Conservation (phyloP, 2,329 filamentous ascomycete species). For the Epichloe aotearoae region DNA sequence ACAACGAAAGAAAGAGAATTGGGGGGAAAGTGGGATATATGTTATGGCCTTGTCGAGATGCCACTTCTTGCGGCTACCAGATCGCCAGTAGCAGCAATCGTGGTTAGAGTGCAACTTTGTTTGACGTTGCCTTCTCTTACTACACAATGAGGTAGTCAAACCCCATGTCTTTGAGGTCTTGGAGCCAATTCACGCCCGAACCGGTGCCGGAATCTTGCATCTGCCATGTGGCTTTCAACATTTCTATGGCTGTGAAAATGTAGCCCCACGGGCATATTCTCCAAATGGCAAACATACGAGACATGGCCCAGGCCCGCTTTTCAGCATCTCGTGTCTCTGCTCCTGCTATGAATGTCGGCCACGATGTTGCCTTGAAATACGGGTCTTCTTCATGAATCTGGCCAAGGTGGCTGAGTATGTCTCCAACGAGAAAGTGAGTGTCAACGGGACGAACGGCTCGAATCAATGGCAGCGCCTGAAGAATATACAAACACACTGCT, state of each 20-base stretch:
- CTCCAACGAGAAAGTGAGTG: conserved; percentile 31
- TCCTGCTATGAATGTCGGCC: conserved; percentile 45
- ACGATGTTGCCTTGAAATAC: conserved; percentile 46
- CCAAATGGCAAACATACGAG: conserved; percentile 31
- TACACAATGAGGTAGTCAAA: conserved; percentile 35
- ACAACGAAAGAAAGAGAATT: not conserved
- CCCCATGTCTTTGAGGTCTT: conserved; percentile 27
- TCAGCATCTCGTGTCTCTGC: conserved; percentile 36
- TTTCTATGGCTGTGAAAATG: conserved; percentile 35
- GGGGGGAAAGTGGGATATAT: not conserved
- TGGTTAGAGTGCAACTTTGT: not conserved
- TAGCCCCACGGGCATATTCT: conserved; percentile 36
- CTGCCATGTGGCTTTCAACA: conserved; percentile 33
- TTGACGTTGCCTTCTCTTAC: not conserved
- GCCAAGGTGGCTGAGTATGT: conserved; percentile 37
- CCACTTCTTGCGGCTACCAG: too few relatives aligned
- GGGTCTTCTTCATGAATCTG: conserved; percentile 33
- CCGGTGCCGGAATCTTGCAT: conserved; percentile 23
- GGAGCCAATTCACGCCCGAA: conserved; percentile 25
- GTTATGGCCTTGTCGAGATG: too few relatives aligned
- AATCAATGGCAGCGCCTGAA: conserved; percentile 28
- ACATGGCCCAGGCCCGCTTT: conserved; percentile 37
- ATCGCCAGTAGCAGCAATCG: not conserved
- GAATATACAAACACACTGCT: conserved; percentile 33
- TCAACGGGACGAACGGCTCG: conserved; percentile 25